Conservation (phyloP, 768 basidiomycete species). For the Phanerodontia chrysosporium region DNA sequence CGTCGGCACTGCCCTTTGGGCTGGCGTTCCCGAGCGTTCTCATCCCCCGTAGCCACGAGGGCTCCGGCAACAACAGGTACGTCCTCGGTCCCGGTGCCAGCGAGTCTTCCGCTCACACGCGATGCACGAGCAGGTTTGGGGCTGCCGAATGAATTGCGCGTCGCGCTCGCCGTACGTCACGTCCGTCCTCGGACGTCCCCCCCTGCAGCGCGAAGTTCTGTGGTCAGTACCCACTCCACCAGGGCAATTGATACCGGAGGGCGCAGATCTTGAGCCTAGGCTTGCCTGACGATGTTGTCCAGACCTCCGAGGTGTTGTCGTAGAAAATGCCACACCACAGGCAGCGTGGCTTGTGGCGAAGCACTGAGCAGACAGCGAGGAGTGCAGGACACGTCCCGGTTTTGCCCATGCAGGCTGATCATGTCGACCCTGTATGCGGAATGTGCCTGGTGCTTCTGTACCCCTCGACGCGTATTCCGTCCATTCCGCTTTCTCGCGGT, state of each 20-base stretch:
- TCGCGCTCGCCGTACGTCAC: background rate
- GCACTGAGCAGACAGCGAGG: background rate
- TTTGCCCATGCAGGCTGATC: background rate
- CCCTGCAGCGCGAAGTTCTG: background rate
- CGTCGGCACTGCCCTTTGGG: background rate
- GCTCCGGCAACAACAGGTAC: conserved; percentile 3
- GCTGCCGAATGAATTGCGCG: background rate
- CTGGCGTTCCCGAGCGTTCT: background rate
- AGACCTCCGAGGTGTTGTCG: background rate
- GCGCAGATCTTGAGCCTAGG: background rate
- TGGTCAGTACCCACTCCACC: background rate
- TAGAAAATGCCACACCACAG: no score
- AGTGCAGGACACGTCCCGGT: background rate
- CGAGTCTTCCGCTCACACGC: background rate
- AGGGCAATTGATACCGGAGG: background rate
- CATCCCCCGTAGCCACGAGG: background rate
- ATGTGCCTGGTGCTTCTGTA: background rate
- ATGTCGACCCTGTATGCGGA: background rate
- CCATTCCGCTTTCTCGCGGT: background rate
- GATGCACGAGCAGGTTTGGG: background rate
- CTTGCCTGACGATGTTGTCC: background rate
- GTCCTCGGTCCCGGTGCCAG: background rate
- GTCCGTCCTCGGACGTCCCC: no score
- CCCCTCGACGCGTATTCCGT: background rate
- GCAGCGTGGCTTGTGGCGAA: no score